Evolutionary conservation across 2,329 filamentous ascomycete species (phyloP).

Genomic region (Byssoonygena ceratinophila): DNA sequence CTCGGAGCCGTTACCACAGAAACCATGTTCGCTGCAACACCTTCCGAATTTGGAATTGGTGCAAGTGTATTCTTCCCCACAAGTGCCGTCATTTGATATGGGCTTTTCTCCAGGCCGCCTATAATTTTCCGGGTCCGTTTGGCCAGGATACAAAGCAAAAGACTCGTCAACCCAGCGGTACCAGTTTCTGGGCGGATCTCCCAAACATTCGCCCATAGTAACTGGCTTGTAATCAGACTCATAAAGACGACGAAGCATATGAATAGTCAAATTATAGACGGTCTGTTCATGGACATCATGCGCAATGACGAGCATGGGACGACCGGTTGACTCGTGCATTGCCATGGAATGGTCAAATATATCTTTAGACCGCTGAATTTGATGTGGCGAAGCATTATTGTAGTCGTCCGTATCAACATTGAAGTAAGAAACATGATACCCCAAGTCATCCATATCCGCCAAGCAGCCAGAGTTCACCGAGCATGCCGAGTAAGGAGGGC

Average conservation of each 20-base stretch:
- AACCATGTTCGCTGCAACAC: slow-evolving; percentile 25
- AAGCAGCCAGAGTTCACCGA: slow-evolving; percentile 30
- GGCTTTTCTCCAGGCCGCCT: slow-evolving; percentile 10
- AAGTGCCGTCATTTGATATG: slow-evolving; percentile 28
- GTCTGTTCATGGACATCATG: slow-evolving; percentile 38
- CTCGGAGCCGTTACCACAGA: slow-evolving; percentile 25
- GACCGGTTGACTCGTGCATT: slow-evolving; percentile 20
- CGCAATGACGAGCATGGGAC: slow-evolving; percentile 34
- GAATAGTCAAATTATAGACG: slow-evolving; percentile 33
- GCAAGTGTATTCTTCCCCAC: slow-evolving; percentile 28
- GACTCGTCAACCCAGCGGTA: slow-evolving; percentile 25
- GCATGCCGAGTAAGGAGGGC: slow-evolving; percentile 42
- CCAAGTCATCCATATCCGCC: slow-evolving; percentile 36
- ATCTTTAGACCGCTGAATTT: slow-evolving; percentile 33
- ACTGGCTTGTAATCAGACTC: slow-evolving; percentile 30
- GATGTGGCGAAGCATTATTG: slow-evolving; percentile 29
- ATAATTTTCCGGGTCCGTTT: background rate
- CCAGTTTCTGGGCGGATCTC: slow-evolving; percentile 32
- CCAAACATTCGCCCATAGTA: slow-evolving; percentile 37
- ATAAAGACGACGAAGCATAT: slow-evolving; percentile 29
- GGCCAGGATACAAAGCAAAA: background rate
- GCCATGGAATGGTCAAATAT: slow-evolving; percentile 30
- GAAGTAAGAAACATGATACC: slow-evolving; percentile 41
- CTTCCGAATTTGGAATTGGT: slow-evolving; percentile 27
- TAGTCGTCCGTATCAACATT: slow-evolving; percentile 42